Base-by-base conservation (phyloP, 805 yeast species). In the Wickerhamiella alocasiicola region DNA sequence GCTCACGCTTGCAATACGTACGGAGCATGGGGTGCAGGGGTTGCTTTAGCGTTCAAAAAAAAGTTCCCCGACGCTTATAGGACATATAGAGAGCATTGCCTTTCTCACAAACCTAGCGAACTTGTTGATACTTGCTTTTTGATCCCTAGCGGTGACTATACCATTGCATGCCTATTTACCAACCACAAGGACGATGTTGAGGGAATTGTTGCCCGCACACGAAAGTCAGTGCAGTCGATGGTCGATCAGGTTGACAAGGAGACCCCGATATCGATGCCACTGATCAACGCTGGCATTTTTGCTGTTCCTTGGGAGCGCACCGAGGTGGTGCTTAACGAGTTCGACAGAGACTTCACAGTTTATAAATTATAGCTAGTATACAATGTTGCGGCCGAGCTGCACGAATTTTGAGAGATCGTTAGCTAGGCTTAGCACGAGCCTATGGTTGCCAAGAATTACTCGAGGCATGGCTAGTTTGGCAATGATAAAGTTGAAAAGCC, bases 1-100 rank as follows among this genome's bases (percentile, higher is more conserved):
- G 80, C 80, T 1, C 94, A 83, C 55, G 75, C 94, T 0, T 83
- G 94, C 53, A 83, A 83, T 54, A 75, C 84, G 28, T 63, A 66
- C 19, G 94, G 94, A 0, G 52, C 65, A 1, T 83, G 94, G 94
- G 91, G 91, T 3, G 88, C 82, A 3, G 95, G 94, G 0, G 71
- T 83, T 2, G 94, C 94, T 0, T 64, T 64, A 3, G 70, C 60
- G 19, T 72, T 83, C 51, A 70, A 66, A 18, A 41, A 49, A 13
- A 56, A 62, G 34, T 82, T 67, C 55, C 85, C 83, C 2, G 52
- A 62, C 2, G 71, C 88, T 3, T 79, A 71, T 49, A 48, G 55
- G 33, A 47, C 51, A 3, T 81, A 83, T 44, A 48, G 54, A 12
- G 49, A 57, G 1, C 63, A 66, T 49, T 76, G 81, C 53, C 34